Percentiles rank a stretch among this genome's conserved stretches.
These are phyloP conservation scores for Monosporascus cannonballus DNA, from an alignment of 2,329 filamentous ascomycete genomes.

Conservation along the genomic window DNA sequence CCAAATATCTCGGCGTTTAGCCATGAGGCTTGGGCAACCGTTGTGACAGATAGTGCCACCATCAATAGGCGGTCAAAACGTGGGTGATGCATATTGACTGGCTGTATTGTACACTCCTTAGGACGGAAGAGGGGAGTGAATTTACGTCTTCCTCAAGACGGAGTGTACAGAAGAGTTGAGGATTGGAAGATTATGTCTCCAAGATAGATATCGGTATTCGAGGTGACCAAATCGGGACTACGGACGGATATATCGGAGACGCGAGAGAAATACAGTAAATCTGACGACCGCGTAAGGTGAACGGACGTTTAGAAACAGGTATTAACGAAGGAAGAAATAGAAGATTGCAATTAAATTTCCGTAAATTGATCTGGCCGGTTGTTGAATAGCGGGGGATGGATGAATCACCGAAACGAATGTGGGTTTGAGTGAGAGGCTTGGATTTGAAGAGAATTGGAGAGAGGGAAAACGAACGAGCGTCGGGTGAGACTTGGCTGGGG, in stretches of 20 bases:
- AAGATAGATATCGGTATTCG: background rate
- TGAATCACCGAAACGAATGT: background rate
- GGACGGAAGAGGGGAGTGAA: conserved; percentile 1
- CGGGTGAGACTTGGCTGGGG: too few relatives aligned
- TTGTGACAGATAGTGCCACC: conserved; percentile 41
- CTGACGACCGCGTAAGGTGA: background rate
- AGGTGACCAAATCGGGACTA: background rate
- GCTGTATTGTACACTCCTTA: conserved; percentile 2
- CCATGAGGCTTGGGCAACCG: conserved; percentile 38
- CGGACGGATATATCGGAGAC: background rate
- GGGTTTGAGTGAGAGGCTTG: background rate
- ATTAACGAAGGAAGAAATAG: background rate
- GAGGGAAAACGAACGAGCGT: background rate
- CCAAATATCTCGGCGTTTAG: conserved; percentile 21
- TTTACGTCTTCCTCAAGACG: background rate
- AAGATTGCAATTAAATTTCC: background rate
- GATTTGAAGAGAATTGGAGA: background rate
- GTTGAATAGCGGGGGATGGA: background rate
- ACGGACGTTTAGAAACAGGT: background rate
- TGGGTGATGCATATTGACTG: conserved; percentile 39
- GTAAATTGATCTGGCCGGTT: background rate
- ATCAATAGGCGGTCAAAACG: conserved; percentile 41
- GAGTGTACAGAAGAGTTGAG: background rate
- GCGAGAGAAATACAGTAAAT: background rate
- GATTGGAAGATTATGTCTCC: background rate